phyloP scores from a whole-genome alignment of 768 basidiomycete species.

The Xerocomellus intermedius region DNA sequence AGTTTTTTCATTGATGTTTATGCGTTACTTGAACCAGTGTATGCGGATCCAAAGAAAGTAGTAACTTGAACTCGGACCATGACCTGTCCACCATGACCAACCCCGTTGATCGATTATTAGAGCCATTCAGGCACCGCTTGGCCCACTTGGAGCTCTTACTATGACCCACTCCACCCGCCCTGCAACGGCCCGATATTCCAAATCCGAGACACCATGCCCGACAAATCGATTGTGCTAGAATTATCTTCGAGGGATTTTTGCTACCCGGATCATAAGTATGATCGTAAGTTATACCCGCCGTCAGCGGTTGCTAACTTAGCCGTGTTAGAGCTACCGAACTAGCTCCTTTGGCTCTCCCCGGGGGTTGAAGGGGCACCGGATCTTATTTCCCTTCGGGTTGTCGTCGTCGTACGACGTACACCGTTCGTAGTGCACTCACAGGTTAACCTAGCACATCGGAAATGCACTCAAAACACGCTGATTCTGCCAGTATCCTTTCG shows the following conservation, averaged over 20 bases:
- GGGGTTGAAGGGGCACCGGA: background rate
- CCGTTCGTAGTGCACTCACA: background rate
- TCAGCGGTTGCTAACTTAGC: background rate
- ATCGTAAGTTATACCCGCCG: too few relatives aligned
- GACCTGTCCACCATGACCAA: constrained; percentile 62
- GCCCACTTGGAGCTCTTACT: too few relatives aligned
- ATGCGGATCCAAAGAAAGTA: constrained; percentile 18
- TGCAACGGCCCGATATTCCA: too few relatives aligned
- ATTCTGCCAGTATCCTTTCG: background rate
- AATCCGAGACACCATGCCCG: too few relatives aligned
- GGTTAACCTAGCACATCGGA: background rate
- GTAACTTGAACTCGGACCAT: constrained; percentile 44
- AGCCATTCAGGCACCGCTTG: too few relatives aligned
- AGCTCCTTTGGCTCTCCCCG: background rate
- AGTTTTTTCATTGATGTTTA: background rate
- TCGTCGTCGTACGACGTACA: background rate
- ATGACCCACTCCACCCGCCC: background rate
- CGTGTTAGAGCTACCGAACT: too few relatives aligned
- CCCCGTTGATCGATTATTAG: constrained; percentile 12
- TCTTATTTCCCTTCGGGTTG: background rate
- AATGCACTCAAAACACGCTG: constrained; percentile 20
- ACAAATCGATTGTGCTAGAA: too few relatives aligned
- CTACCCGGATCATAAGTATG: too few relatives aligned
- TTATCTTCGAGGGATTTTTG: background rate
- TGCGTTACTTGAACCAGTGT: background rate